A percentile compares a stretch with the other conserved stretches of the same genome.
Conservation (phyloP, 371 early-diverging fungal species). For the Mortierella sp. region DNA sequence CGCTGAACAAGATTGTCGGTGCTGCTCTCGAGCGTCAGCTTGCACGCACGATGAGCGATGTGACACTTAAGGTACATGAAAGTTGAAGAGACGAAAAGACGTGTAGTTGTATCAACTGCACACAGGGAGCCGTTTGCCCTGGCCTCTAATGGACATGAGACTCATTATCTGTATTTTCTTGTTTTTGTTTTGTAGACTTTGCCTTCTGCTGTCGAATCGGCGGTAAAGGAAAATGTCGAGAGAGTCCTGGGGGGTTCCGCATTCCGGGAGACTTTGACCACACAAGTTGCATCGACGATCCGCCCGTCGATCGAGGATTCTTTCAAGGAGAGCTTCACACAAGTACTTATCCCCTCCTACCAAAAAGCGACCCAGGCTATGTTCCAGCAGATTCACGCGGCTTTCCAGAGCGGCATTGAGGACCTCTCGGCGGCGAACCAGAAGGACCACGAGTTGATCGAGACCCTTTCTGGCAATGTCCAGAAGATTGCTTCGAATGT, state of each 20-base stretch:
- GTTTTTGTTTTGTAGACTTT: conserved; percentile 26
- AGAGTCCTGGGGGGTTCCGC: conserved; percentile 60
- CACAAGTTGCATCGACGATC: conserved; percentile 49
- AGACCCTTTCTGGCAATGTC: conserved; percentile 8
- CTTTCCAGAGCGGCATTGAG: conserved; percentile 56
- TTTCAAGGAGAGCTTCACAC: conserved; percentile 56
- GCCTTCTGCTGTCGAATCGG: conserved; percentile 60
- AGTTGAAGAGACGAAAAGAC: no score
- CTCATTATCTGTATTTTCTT: no score
- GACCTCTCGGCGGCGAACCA: conserved; percentile 27
- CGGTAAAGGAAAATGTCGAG: conserved; percentile 63
- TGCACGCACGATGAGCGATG: conserved; percentile 48
- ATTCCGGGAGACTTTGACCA: conserved; percentile 47
- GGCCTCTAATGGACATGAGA: no score
- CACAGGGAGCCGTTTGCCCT: no score
- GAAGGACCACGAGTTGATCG: conserved; percentile 40
- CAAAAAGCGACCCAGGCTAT: conserved; percentile 58
- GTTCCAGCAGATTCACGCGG: conserved; percentile 56
- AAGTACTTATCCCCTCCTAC: conserved; percentile 55
- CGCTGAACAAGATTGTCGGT: conserved; percentile 54
- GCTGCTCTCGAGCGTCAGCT: conserved; percentile 56
- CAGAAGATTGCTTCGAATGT: conserved; percentile 22
- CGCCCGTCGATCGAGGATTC: conserved; percentile 56
- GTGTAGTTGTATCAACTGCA: no score
- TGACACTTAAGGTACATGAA: conserved; percentile 48